Evolutionary conservation across 169 alveolate genomes (phyloP).

Genomic region (Amoebophrya sp.): DNA sequence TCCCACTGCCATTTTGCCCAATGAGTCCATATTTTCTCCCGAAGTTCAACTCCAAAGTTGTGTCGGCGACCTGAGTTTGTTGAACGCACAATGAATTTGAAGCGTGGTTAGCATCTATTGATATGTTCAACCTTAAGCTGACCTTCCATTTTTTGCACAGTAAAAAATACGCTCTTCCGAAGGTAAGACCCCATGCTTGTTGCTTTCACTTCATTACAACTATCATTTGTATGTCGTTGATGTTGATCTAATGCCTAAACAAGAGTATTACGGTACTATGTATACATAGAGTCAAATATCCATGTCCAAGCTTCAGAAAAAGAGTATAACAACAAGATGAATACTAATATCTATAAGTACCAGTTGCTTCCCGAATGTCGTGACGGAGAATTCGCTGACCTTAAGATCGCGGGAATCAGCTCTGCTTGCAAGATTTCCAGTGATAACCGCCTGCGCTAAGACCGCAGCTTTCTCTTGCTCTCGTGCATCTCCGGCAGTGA

Average conservation of each 20-base stretch:
- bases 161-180: no score
- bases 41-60: constrained; percentile 22
- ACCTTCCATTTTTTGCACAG: no score
- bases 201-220: not conserved
- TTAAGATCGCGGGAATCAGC: not conserved
- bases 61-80: not conserved
- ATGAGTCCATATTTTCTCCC: constrained; percentile 89
- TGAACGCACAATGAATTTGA: no score
- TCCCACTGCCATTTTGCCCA: constrained; percentile 94
- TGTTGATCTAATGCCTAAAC: not conserved
- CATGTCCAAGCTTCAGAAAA: not conserved
- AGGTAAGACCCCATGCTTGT: not conserved
- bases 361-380: not conserved
- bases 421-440: not conserved
- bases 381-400: not conserved
- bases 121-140: no score
- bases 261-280: not conserved
- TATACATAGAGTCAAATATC: not conserved
- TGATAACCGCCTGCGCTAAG: not conserved
- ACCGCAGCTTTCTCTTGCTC: not conserved
- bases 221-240: not conserved
- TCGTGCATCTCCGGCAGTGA: not conserved
- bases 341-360: not conserved
- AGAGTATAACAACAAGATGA: not conserved
- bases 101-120: no score